Evolutionary conservation across 345 rosid species (phyloP), one percentile per base, ranked within the genome.

Genomic region (Populus alba): DNA sequence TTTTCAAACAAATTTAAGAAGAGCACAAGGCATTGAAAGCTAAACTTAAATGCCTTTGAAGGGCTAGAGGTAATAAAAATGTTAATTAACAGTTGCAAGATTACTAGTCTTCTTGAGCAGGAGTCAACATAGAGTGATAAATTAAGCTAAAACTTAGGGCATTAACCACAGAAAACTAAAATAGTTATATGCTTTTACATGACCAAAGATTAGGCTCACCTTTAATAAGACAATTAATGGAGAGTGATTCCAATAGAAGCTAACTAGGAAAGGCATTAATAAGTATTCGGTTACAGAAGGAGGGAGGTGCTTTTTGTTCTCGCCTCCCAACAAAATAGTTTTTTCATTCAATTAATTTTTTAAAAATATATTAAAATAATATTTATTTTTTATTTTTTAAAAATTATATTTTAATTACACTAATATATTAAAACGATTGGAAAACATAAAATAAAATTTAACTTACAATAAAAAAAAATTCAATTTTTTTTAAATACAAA

Each of bases 251-350:
- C 16, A 47, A 13, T 47, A 47, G 13, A 41, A 41, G 45, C 45
- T 41, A 79, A 55, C 53, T 35, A 22, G 20, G 70, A 70, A 69
- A 23, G 37, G 3, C 62, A 71, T 57, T 77, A 68, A 78, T 77
- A 68, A 78, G 38, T 31, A 59, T 68, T 78, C 87, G 55, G 84
- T 81, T 84, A 81, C 79, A 72, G 35, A 75, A 62, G 43, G 11
- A 9, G 16, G 49, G 3, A 41, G 43, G 7, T 16, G 23, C 11
- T 67, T 51, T 73, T 27, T 7, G 41, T n/a, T 43, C 59, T 75
- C 66, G 72, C 73, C 55, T 25, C 16, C 75, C 35, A 61, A 72
- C 80, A 75, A 33, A 33, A 33, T 3, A 33, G 35, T 33, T 33
- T 33, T 31, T 2, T 31, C 33, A 3, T 31, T 31, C 33, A 31